Evolutionary conservation across 116 monocot genomes (phyloP), one percentile per base, ranked within the genome.

Genomic region (Dioscorea cayenensis): DNA sequence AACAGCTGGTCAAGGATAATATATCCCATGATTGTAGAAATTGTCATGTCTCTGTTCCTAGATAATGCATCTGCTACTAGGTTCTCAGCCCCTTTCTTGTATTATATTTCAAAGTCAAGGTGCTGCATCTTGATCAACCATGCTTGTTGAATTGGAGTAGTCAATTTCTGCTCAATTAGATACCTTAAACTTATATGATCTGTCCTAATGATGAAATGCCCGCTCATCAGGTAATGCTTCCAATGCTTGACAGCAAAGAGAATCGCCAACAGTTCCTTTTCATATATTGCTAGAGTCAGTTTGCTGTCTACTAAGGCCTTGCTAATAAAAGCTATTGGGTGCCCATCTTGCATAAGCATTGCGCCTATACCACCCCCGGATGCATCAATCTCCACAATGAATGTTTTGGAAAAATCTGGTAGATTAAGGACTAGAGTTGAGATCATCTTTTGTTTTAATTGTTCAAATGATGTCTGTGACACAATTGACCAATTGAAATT

Each of bases 371-470:
- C 2, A 16, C 7, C 18, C 35, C 66, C 35, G 6, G 43, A 68
- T 49, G 49, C 68, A 49, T 68, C 48, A n/a, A 48, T 68, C 48
- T 68, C 68, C 3, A 68, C 48, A 49, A 49, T 43, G 20, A 68
- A 68, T 14, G 68, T 2, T 10, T 68, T 22, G 49, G 13, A n/a
- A 22, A 68, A 68, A 68, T 68, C 50, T n/a, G 68, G 68, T 17
- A 23, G 2, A n/a, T n/a, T n/a, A 18, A 68, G 22, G 7, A 68
- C 48, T 5, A 20, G 43, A 5, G 68, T 21, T 2, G 68, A n/a
- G 43, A 49, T 48, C 68, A 68, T 68, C 0, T 5, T 13, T 10
- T 0, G 21, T 49, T 68, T 68, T 21, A 68, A 36, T 5, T 38
- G 3, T 20, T 18, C 18, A 19, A 68, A 68, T 5, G 52, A 2